Evolutionary conservation across 805 yeast species (phyloP).

Genomic region (Sungouiozyma ichnusensis): DNA sequence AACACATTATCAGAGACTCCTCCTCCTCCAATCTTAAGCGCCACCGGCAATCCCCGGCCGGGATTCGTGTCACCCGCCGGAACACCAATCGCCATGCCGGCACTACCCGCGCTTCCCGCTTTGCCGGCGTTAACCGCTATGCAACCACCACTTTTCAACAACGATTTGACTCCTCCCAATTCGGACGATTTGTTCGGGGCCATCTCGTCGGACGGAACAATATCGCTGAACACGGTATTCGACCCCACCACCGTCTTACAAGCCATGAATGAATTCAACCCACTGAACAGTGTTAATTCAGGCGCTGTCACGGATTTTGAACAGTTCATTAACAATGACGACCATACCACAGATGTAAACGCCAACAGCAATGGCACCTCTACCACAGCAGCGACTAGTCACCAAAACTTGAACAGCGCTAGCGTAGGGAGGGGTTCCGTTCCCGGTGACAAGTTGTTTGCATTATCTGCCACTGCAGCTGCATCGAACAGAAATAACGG

Average conservation of each 20-base stretch:
- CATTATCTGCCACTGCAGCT: neutral
- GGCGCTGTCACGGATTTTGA: neutral
- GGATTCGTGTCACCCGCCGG: neutral
- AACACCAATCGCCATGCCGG: neutral
- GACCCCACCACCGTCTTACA: constrained; percentile 25
- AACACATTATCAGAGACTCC: neutral
- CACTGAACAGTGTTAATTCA: constrained; percentile 1
- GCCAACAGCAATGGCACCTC: neutral
- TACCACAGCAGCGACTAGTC: neutral
- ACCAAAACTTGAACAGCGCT: neutral
- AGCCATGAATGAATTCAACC: constrained; percentile 11
- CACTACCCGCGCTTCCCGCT: neutral
- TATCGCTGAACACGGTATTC: constrained; percentile 9
- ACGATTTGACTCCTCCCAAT: constrained; percentile 16
- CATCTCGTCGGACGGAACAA: constrained; percentile 4
- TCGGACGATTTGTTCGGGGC: constrained; percentile 28
- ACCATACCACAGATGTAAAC: no score
- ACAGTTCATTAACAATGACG: neutral
- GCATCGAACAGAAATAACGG: neutral
- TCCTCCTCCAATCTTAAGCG: neutral
- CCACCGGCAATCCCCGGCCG: neutral
- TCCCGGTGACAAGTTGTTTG: neutral
- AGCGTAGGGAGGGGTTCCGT: neutral
- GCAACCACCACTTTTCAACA: neutral
- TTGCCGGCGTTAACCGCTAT: neutral